Percentiles rank a stretch among this genome's conserved stretches.
phyloP scores from a whole-genome alignment of 1,284 basidiomycete genomes.

The Cryptococcus jaspeensis region DNA sequence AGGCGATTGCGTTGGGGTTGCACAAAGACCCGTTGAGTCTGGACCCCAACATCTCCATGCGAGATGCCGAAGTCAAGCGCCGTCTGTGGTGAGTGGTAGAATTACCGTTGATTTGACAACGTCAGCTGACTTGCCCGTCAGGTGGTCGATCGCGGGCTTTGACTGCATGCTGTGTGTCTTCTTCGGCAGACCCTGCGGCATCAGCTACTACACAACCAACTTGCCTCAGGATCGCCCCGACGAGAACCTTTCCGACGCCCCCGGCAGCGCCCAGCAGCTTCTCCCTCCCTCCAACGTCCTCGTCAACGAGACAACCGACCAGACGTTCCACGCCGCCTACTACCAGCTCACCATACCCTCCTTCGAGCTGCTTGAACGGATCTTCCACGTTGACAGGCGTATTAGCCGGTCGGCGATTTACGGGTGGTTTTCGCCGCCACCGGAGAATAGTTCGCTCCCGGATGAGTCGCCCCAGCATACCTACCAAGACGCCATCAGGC shows the following conservation, averaged over 20 bases:
- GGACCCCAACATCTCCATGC: conserved; percentile 42
- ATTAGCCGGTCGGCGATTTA: conserved; percentile 40
- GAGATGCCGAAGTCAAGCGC: conserved; percentile 47
- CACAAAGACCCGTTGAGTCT: conserved; percentile 47
- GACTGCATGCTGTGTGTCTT: conserved; percentile 47
- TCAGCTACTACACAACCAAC: conserved; percentile 48
- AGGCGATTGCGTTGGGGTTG: conserved; percentile 48
- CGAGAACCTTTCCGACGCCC: conserved; percentile 40
- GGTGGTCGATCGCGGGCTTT: conserved; percentile 49
- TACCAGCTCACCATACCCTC: conserved; percentile 50
- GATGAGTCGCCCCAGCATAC: conserved; percentile 27
- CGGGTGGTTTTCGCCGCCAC: conserved; percentile 43
- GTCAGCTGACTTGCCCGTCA: conserved; percentile 2
- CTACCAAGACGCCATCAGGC: conserved; percentile 47
- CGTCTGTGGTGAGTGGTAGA: conserved; percentile 36
- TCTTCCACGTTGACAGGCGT: conserved; percentile 42
- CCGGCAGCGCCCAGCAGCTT: conserved; percentile 34
- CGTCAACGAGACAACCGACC: conserved; percentile 36
- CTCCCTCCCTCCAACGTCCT: conserved; percentile 36
- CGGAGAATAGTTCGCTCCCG: conserved; percentile 8
- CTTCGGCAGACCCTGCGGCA: conserved; percentile 46
- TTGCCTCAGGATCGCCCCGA: conserved; percentile 47
- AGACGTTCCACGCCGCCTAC: conserved; percentile 49
- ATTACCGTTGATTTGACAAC: background rate
- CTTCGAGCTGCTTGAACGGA: conserved; percentile 44